Evolutionary conservation across 2,329 filamentous ascomycete genomes (phyloP).

Genomic region (Aspergillus unguis): DNA sequence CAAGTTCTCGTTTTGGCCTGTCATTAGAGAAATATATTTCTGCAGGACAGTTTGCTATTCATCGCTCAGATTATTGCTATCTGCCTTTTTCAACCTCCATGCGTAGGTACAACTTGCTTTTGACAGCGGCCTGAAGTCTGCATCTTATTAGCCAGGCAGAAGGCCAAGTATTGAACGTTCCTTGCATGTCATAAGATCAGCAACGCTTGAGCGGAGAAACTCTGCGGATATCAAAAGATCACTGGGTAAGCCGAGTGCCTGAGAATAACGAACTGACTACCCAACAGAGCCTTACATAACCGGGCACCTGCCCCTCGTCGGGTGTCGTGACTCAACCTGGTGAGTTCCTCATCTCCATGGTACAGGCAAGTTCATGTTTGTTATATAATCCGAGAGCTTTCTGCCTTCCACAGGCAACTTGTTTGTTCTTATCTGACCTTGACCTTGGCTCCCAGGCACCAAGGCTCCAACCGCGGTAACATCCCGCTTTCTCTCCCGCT

Average conservation of each 20-base stretch:
- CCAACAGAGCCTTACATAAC: constrained; percentile 10
- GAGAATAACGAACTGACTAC: constrained; percentile 4
- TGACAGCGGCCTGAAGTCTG: no score
- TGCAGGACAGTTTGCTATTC: no score
- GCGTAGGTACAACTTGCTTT: no score
- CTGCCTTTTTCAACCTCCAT: no score
- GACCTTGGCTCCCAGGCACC: constrained; percentile 4
- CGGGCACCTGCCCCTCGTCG: constrained; percentile 9
- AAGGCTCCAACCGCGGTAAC: neutral
- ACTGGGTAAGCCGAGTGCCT: neutral
- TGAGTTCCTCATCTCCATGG: constrained; percentile 3
- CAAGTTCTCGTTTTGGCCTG: no score
- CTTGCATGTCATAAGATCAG: neutral
- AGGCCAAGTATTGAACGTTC: no score
- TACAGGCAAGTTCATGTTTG: no score
- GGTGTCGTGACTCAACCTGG: constrained; percentile 9
- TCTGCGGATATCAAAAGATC: neutral
- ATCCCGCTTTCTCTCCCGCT: neutral
- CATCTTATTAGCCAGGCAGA: no score
- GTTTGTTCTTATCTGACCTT: neutral
- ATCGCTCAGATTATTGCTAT: no score
- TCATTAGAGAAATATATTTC: no score
- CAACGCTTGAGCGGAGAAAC: neutral
- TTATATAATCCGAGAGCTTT: neutral
- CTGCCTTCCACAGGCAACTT: neutral